Percentiles rank a stretch among this genome's conserved stretches.
Conservation (phyloP, 495 filamentous ascomycete genomes). For the Aeminium ludgeri region DNA sequence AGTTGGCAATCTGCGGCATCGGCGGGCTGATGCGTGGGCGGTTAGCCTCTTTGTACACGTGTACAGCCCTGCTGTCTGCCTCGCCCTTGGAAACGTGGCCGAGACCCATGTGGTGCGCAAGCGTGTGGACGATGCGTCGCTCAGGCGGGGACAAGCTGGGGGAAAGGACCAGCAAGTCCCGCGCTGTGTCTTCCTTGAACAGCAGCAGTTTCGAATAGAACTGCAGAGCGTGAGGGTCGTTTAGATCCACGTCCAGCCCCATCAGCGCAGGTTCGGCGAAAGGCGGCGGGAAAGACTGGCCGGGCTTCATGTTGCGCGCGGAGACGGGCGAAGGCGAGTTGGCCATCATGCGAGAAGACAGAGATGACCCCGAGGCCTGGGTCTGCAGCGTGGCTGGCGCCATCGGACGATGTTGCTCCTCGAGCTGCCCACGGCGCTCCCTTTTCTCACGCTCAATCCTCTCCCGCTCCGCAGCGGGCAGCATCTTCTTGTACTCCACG, state of each 20-base stretch:
- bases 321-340: conserved; percentile 59
- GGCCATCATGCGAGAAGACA: conserved; percentile 48
- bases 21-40: conserved; percentile 40
- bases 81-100: conserved; percentile 76
- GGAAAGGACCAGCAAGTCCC: conserved; percentile 73
- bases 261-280: neutral
- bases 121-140: conserved; percentile 75
- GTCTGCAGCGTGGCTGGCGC: conserved; percentile 48
- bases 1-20: conserved; percentile 38
- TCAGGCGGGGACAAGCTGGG: conserved; percentile 62
- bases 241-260: conserved; percentile 56
- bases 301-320: conserved; percentile 42
- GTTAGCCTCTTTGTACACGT: conserved; percentile 58
- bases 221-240: conserved; percentile 69
- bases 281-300: conserved; percentile 27
- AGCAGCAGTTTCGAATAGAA: conserved; percentile 80
- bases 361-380: conserved; percentile 68
- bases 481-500: conserved; percentile 99
- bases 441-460: conserved; percentile 95
- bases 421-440: conserved; percentile 85
- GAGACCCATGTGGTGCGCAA: conserved; percentile 88
- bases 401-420: conserved; percentile 84
- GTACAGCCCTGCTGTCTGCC: conserved; percentile 70
- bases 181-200: conserved; percentile 61
- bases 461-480: conserved; percentile 83